Evolutionary conservation across 176 grass and related monocot species (phyloP).

Genomic region (Phyllostachys edulis): DNA sequence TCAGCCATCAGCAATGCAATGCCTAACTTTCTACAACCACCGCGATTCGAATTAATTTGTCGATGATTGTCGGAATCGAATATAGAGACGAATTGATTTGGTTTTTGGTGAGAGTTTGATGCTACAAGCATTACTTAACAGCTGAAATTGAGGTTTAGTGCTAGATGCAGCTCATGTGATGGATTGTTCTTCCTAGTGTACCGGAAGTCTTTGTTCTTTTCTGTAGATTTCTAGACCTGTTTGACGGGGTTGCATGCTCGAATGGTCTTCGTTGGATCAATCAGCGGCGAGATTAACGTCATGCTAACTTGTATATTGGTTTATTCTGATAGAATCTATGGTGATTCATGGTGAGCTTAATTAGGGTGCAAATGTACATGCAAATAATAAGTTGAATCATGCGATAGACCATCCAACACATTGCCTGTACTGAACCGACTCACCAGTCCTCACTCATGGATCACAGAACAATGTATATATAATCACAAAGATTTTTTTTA

Average conservation of each 20-base stretch:
- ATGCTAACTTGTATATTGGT: background rate
- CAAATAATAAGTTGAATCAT: background rate
- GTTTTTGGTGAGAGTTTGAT: background rate
- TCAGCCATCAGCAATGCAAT: constrained; percentile 19
- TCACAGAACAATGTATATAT: background rate
- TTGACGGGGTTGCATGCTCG: background rate
- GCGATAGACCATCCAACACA: background rate
- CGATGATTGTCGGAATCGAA: background rate
- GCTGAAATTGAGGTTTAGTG: constrained; percentile 6
- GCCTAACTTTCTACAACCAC: constrained; percentile 30
- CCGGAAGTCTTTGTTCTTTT: constrained; percentile 17
- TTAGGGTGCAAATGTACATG: background rate
- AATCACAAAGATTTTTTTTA: background rate
- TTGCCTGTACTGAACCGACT: too few species aligned
- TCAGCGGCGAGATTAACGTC: constrained; percentile 24
- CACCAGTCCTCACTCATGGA: background rate
- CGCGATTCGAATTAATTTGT: background rate
- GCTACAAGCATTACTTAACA: background rate
- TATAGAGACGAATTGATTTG: background rate
- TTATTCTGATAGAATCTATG: background rate
- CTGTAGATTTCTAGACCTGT: constrained; percentile 17
- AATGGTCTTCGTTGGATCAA: constrained; percentile 26
- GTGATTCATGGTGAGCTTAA: background rate
- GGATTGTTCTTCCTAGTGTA: constrained; percentile 8
- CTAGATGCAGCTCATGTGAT: background rate